phyloP scores from a whole-genome alignment of 2,329 filamentous ascomycete species.

The Penicillium hordei region DNA sequence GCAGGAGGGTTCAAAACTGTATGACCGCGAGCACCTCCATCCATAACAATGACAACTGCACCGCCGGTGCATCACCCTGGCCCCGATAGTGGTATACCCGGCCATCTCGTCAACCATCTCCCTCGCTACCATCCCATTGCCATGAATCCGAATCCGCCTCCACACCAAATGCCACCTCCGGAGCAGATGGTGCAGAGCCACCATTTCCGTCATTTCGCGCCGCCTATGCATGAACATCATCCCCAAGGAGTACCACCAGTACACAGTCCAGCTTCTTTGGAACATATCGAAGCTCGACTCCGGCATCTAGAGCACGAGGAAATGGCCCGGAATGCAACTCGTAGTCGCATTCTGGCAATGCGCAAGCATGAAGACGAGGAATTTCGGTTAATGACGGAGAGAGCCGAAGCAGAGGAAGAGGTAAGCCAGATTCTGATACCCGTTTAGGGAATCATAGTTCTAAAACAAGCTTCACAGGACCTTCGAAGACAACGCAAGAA shows the following conservation, averaged over 20 bases:
- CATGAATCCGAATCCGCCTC: constrained; percentile 39
- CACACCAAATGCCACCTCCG: constrained; percentile 35
- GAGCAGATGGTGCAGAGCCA: constrained; percentile 36
- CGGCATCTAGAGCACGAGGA: constrained; percentile 44
- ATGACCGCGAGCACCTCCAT: constrained; percentile 6
- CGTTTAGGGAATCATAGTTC: background rate
- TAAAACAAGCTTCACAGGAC: constrained; percentile 27
- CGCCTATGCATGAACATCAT: constrained; percentile 32
- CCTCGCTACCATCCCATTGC: constrained; percentile 44
- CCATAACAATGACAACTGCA: constrained; percentile 38
- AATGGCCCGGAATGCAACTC: constrained; percentile 39
- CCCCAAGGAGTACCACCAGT: constrained; percentile 27
- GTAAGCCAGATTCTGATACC: constrained; percentile 25
- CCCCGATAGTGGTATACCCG: constrained; percentile 33
- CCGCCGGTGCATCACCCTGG: constrained; percentile 36
- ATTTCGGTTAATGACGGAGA: constrained; percentile 41
- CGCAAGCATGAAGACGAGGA: constrained; percentile 45
- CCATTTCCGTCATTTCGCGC: constrained; percentile 35
- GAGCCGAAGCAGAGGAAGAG: constrained; percentile 43
- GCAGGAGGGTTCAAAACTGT: constrained; percentile 1
- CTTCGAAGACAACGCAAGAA: constrained; percentile 42
- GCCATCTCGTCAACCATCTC: constrained; percentile 33
- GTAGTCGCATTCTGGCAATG: constrained; percentile 38
- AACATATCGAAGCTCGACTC: constrained; percentile 41
- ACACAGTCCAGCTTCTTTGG: constrained; percentile 30